phyloP scores from a whole-genome alignment of 257 asterid species.

The Nicotiana noctiflora region DNA sequence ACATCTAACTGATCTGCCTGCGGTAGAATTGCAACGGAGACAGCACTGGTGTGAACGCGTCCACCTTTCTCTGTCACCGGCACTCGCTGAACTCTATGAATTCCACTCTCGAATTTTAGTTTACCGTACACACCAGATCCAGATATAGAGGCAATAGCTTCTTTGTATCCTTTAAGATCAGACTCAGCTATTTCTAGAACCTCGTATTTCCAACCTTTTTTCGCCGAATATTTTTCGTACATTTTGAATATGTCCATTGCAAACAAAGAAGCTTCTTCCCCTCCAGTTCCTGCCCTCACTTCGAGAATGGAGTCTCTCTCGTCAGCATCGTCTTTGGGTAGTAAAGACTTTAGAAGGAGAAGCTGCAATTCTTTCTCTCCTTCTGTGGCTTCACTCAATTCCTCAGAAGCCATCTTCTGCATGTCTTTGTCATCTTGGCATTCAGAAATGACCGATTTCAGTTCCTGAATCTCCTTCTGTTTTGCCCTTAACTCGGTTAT shows the following conservation, averaged over 20 bases:
- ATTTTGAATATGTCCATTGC: slow-evolving; percentile 92
- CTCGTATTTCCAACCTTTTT: slow-evolving; percentile 89
- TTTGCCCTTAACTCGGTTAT: slow-evolving; percentile 58
- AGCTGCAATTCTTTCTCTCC: slow-evolving; percentile 64
- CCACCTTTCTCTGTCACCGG: slow-evolving; percentile 93
- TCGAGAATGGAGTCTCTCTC: slow-evolving; percentile 92
- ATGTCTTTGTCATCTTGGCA: slow-evolving; percentile 75
- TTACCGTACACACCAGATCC: slow-evolving; percentile 90
- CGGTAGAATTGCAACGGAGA: slow-evolving; percentile 88
- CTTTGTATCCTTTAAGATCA: slow-evolving; percentile 89
- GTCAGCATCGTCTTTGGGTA: slow-evolving; percentile 95
- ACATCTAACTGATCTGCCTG: slow-evolving; percentile 98
- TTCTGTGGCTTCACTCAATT: slow-evolving; percentile 53
- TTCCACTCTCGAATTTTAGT: slow-evolving; percentile 93
- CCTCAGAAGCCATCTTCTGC: slow-evolving; percentile 85
- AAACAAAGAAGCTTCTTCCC: slow-evolving; percentile 95
- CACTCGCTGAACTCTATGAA: slow-evolving; percentile 99
- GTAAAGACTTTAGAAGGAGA: slow-evolving; percentile 64
- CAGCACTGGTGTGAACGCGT: slow-evolving; percentile 96
- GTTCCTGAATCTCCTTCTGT: slow-evolving; percentile 71
- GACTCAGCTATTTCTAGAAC: slow-evolving; percentile 69
- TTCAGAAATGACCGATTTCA: slow-evolving; percentile 55
- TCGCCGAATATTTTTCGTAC: slow-evolving; percentile 78
- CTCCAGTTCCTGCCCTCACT: slow-evolving; percentile 98
- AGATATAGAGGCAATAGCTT: slow-evolving; percentile 89